Percentiles rank a stretch among this genome's conserved stretches.
Evolutionary conservation across 352 stramenopile species (phyloP).

Genomic region (Pilasporangium apinafurcum): DNA sequence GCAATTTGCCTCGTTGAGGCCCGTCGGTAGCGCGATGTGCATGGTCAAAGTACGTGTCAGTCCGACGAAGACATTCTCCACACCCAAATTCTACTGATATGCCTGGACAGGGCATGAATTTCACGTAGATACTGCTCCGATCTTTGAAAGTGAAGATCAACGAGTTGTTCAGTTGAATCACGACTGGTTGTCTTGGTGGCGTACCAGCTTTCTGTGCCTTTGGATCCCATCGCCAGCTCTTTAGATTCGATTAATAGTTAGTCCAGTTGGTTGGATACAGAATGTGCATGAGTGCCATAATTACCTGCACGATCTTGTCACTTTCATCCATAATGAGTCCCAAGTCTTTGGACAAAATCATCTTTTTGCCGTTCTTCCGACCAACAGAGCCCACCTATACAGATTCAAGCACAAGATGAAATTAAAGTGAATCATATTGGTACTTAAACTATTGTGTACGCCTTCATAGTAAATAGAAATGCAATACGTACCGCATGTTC

Average conservation of each 20-base stretch:
- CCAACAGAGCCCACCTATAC: conserved; percentile 52
- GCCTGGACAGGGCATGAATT: conserved; percentile 50
- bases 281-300: too few relatives aligned
- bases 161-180: conserved; percentile 68
- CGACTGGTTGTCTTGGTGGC: conserved; percentile 44
- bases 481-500: conserved; percentile 46
- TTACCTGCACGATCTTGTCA: conserved; percentile 56
- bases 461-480: neutral
- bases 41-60: conserved; percentile 65
- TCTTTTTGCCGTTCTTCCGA: conserved; percentile 39
- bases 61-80: conserved; percentile 60
- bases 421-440: neutral
- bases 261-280: too few relatives aligned
- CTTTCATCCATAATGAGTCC: conserved; percentile 46
- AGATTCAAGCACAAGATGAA: neutral
- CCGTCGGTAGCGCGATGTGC: conserved; percentile 27
- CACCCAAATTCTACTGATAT: conserved; percentile 62
- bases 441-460: neutral
- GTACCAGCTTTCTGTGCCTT: conserved; percentile 59
- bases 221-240: conserved; percentile 60
- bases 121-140: conserved; percentile 53
- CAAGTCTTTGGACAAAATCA: conserved; percentile 60
- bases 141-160: conserved; percentile 67
- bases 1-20: conserved; percentile 40
- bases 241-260: too few relatives aligned